Conservation (phyloP, 306 rosid genomes). For the Fragaria nilgerrensis region DNA sequence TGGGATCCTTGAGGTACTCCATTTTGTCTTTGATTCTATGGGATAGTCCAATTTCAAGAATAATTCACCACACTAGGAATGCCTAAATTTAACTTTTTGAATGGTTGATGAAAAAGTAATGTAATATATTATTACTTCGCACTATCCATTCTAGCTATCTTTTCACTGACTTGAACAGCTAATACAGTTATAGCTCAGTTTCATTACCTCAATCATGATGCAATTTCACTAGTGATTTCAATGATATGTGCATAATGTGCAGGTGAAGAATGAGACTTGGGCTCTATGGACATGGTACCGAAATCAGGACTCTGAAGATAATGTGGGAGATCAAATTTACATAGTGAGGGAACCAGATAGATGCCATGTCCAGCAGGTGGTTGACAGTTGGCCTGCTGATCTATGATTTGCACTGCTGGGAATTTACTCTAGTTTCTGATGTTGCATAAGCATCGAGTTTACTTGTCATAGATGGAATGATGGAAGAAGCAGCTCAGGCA, state of each 20-base stretch:
- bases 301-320: constrained; percentile 58
- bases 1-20: constrained; percentile 70
- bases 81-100: neutral
- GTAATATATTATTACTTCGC: neutral
- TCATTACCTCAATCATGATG: neutral
- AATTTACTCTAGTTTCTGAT: neutral
- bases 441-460: neutral
- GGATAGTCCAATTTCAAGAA: neutral
- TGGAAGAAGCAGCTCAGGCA: neutral
- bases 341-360: constrained; percentile 68
- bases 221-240: constrained; percentile 1
- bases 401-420: constrained; percentile 17
- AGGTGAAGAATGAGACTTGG: constrained; percentile 81
- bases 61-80: neutral
- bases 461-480: neutral
- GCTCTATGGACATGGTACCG: constrained; percentile 81
- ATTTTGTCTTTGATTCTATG: constrained; percentile 3
- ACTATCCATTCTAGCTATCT: neutral
- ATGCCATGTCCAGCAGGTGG: constrained; percentile 35
- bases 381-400: constrained; percentile 25
- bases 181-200: neutral
- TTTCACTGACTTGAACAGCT: neutral
- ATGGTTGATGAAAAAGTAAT: neutral
- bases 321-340: constrained; percentile 71
- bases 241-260: constrained; percentile 26